A percentile compares a stretch with the other conserved stretches of the same genome.
phyloP scores from a whole-genome alignment of 306 rosid species.

The Crataegus laevigata region DNA sequence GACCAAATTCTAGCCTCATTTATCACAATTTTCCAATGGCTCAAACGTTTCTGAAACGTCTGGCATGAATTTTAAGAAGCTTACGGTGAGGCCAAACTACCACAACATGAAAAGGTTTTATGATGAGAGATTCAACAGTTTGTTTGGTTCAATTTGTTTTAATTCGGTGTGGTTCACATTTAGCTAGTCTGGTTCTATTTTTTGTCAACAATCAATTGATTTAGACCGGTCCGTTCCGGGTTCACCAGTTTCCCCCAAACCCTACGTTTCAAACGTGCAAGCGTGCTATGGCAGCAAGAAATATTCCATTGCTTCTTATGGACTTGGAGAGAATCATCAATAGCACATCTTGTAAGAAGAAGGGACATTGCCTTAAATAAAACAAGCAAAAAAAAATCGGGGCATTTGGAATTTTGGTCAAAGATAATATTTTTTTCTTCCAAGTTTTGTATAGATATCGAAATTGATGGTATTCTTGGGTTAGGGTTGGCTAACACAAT shows the following conservation, averaged over 20 bases:
- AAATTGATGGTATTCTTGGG: no score
- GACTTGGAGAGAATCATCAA: conserved; percentile 19
- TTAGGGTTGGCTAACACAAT: no score
- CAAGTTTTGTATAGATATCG: conserved; percentile 14
- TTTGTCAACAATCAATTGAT: not conserved
- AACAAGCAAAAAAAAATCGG: conserved; percentile 29
- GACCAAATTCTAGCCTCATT: no score
- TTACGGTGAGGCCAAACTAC: not conserved
- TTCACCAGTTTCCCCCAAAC: no score
- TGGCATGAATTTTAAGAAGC: not conserved
- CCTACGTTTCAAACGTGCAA: not conserved
- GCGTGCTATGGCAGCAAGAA: conserved; percentile 14
- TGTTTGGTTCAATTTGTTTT: not conserved
- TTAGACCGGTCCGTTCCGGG: no score
- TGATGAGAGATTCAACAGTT: not conserved
- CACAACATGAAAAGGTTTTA: not conserved
- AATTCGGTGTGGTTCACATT: not conserved
- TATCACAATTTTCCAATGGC: not conserved
- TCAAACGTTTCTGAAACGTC: not conserved
- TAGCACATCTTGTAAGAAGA: not conserved
- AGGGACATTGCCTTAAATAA: conserved; percentile 17
- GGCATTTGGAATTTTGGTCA: conserved; percentile 33
- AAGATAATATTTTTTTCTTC: conserved; percentile 22
- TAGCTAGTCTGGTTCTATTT: not conserved
- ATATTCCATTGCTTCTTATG: conserved; percentile 22